phyloP scores from a whole-genome alignment of 768 basidiomycete genomes.

The Mycena rebaudengoi region DNA sequence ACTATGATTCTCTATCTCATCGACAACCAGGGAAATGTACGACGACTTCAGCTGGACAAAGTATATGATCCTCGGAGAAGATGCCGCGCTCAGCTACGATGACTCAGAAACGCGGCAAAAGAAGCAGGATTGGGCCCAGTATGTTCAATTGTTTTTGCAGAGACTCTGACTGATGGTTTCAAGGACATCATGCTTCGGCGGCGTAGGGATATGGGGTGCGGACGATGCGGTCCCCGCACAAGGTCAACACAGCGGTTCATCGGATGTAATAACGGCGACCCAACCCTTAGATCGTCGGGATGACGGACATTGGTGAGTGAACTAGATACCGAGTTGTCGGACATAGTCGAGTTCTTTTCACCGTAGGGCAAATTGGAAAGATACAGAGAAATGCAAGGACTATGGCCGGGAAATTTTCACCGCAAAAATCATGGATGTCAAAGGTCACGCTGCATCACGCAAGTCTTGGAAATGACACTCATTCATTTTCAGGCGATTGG shows the following conservation, averaged over 20 bases:
- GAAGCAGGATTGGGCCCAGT: slow-evolving; percentile 2
- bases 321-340: neutral
- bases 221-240: neutral
- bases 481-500: too few species aligned
- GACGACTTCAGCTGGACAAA: slow-evolving; percentile 2
- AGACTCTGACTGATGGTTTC: neutral
- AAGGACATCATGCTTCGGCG: neutral
- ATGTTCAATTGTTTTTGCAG: neutral
- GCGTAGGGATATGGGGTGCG: neutral
- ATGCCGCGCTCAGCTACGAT: neutral
- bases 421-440: neutral
- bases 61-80: neutral
- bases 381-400: neutral
- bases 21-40: neutral
- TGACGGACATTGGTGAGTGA: neutral
- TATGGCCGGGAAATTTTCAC: neutral
- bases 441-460: too few species aligned
- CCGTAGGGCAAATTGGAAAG: neutral
- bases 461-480: too few species aligned
- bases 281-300: neutral
- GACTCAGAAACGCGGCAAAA: neutral
- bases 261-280: neutral
- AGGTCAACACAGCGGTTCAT: neutral
- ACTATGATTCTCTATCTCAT: neutral
- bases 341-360: neutral